Evolutionary conservation across 257 asterid species (phyloP), one percentile per base, ranked within the genome.

Genomic region (Capsicum pubescens): DNA sequence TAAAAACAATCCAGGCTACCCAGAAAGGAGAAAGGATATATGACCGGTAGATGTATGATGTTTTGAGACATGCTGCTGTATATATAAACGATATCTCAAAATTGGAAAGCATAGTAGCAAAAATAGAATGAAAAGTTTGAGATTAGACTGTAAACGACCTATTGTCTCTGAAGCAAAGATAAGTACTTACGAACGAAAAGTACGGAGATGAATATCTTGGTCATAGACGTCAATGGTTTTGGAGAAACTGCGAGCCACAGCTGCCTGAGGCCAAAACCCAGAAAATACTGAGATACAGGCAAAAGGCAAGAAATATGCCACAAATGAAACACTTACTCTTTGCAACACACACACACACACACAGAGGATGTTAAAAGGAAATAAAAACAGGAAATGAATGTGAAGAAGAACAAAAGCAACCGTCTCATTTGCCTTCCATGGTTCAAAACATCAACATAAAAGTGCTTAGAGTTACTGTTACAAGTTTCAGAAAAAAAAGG

Each of bases 121-220:
- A 68, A 68, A 5, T 55, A 48, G 66, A 54, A 66, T 60, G 42
- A 83, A 64, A 44, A 58, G 58, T 60, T 48, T 64, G 55, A 19
- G 82, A 71, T 39, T 57, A 50, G 50, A 16, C 7, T 5, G 60
- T 36, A 44, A 76, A 17, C 66, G 16, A 39, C 44, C 81, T 21
- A 6, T 26, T 14, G 79, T 81, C 61, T 8, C 61, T 17, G 7
- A 54, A 71, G 39, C 48, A 50, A 86, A 83, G 60, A 74, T 19
- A 48, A 52, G 87, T 70, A 91, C 98, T 92, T 90, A 92, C 98
- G 95, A 87, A 85, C 84, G 94, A 86, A 96, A 86, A 67, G 97
- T 89, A 82, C 96, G 95, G 66, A 96, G 94, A 89, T 92, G 97
- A 92, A 96, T 94, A 88, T 96, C 99, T 88, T 92, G 99, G 90